phyloP scores from a whole-genome alignment of 2,329 filamentous ascomycete genomes.

The Elsinoe batatas region DNA sequence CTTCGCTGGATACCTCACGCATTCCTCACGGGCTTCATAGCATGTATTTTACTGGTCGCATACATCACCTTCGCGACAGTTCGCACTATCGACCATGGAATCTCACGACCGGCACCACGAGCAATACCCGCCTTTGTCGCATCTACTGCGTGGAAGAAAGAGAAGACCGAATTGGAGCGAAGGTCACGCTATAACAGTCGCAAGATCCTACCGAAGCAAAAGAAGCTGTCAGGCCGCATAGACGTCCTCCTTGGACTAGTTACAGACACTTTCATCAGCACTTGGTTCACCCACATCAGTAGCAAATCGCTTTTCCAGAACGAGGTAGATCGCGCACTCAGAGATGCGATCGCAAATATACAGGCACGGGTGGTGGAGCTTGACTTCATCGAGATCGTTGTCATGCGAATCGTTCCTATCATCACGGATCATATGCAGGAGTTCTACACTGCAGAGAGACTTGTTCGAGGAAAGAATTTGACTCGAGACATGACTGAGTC shows the following conservation, averaged over 20 bases:
- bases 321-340: slow-evolving; percentile 73
- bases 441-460: slow-evolving; percentile 80
- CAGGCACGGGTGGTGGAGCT: slow-evolving; percentile 62
- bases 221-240: slow-evolving; percentile 67
- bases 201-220: slow-evolving; percentile 65
- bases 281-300: slow-evolving; percentile 86
- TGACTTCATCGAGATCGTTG: slow-evolving; percentile 75
- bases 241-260: slow-evolving; percentile 70
- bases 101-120: slow-evolving; percentile 21
- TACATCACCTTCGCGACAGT: slow-evolving; percentile 55
- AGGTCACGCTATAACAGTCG: slow-evolving; percentile 57
- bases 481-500: slow-evolving; percentile 89
- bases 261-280: slow-evolving; percentile 71
- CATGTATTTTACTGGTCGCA: slow-evolving; percentile 45
- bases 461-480: slow-evolving; percentile 76
- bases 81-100: slow-evolving; percentile 50
- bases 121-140: slow-evolving; percentile 21
- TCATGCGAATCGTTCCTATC: slow-evolving; percentile 75
- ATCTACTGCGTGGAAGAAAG: slow-evolving; percentile 52
- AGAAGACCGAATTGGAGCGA: slow-evolving; percentile 56
- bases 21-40: slow-evolving; percentile 59
- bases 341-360: slow-evolving; percentile 60
- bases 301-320: slow-evolving; percentile 68
- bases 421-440: slow-evolving; percentile 81
- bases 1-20: slow-evolving; percentile 80